Conservation (phyloP, 805 yeast genomes). For the Pichia californica region DNA sequence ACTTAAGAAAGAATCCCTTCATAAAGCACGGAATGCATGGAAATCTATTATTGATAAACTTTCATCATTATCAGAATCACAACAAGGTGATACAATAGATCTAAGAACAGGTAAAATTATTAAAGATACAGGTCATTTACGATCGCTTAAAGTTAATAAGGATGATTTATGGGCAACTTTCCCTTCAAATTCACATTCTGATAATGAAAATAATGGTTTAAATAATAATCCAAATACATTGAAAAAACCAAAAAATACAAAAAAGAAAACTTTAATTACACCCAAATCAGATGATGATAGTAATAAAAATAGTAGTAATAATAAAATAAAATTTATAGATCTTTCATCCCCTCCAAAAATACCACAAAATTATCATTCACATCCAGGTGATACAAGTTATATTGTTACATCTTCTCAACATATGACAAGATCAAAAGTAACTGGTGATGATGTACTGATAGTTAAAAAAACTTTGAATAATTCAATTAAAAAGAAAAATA, state of each 20-base stretch:
- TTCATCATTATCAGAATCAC: not conserved
- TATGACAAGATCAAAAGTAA: conserved; percentile 7
- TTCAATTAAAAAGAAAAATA: too few relatives aligned
- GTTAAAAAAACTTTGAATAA: not conserved
- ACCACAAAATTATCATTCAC: not conserved
- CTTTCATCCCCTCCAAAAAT: too few relatives aligned
- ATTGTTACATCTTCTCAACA: conserved; percentile 4
- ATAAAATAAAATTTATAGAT: not conserved
- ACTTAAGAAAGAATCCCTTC: not conserved
- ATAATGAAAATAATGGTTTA: not conserved
- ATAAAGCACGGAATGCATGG: conserved; percentile 1
- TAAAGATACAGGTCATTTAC: conserved; percentile 64
- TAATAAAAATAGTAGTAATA: too few relatives aligned
- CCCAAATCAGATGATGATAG: not conserved
- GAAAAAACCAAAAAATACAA: too few relatives aligned
- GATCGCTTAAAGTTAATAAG: conserved; percentile 32
- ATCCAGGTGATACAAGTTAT: conserved; percentile 2
- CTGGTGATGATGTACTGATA: not conserved
- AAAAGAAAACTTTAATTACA: too few relatives aligned
- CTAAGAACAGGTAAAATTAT: conserved; percentile 55
- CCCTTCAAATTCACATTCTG: not conserved
- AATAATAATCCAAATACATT: too few relatives aligned
- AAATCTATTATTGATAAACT: not conserved
- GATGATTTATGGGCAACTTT: conserved; percentile 32
- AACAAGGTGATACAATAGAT: conserved; percentile 52